Evolutionary conservation across 768 basidiomycete genomes (phyloP).

Genomic region (Pisolithus microcarpus): DNA sequence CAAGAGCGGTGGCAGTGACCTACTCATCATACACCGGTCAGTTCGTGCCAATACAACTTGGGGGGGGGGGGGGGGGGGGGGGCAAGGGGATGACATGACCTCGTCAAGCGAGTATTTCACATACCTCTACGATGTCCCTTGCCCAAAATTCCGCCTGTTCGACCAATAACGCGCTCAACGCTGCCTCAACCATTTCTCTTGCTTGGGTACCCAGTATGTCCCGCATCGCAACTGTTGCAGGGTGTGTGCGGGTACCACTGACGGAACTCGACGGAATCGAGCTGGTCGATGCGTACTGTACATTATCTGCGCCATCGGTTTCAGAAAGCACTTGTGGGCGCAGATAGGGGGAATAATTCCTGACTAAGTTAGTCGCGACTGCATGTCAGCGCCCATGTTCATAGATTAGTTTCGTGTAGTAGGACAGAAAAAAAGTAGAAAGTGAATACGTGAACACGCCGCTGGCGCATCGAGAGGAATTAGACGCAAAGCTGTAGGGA

Average conservation of each 20-base stretch:
- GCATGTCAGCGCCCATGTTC: slow-evolving; percentile 55
- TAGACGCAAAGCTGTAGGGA: slow-evolving; percentile 12
- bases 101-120: slow-evolving; percentile 3
- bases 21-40: slow-evolving; percentile 8
- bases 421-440: slow-evolving; percentile 12
- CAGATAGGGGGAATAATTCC: slow-evolving; percentile 87
- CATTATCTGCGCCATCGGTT: slow-evolving; percentile 1
- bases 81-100: slow-evolving; percentile 26
- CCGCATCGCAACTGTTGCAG: slow-evolving; percentile 62
- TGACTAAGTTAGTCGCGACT: slow-evolving; percentile 87
- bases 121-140: slow-evolving; percentile 42
- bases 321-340: slow-evolving; percentile 19
- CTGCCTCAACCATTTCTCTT: slow-evolving; percentile 64
- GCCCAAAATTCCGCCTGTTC: slow-evolving; percentile 44
- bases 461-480: slow-evolving; percentile 26
- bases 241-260: slow-evolving; percentile 43
- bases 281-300: neutral
- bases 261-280: neutral
- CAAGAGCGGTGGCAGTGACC: slow-evolving; percentile 25
- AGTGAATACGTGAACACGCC: slow-evolving; percentile 21
- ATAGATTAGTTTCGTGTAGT: slow-evolving; percentile 16
- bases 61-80: too few species aligned
- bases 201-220: slow-evolving; percentile 60
- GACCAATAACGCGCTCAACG: slow-evolving; percentile 24
- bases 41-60: slow-evolving; percentile 46